Evolutionary conservation across 176 grass and related monocot species (phyloP).

Genomic region (Phoenix dactylifera): DNA sequence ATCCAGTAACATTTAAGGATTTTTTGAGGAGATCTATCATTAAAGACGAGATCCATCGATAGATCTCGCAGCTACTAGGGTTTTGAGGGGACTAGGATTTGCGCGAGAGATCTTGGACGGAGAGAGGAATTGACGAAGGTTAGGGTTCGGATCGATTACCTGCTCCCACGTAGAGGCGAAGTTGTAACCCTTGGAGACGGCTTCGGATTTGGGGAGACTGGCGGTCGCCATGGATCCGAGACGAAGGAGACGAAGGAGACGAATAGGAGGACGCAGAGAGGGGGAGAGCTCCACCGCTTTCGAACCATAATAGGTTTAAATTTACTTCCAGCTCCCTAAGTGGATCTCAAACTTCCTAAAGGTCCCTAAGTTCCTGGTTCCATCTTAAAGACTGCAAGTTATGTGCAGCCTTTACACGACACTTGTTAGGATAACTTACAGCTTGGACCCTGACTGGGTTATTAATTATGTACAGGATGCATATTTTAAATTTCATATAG

Average conservation of each 20-base stretch:
- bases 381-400: too few relatives aligned
- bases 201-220: constrained; percentile 54
- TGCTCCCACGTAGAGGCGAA: constrained; percentile 88
- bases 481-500: too few relatives aligned
- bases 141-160: constrained; percentile 24
- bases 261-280: neutral
- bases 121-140: too few relatives aligned
- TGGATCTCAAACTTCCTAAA: too few relatives aligned
- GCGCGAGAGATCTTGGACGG: neutral
- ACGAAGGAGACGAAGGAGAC: neutral
- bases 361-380: too few relatives aligned
- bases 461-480: too few relatives aligned
- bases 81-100: neutral
- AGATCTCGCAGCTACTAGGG: constrained; percentile 6
- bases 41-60: constrained; percentile 3
- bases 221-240: constrained; percentile 22
- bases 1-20: constrained; percentile 3
- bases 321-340: too few relatives aligned
- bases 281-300: neutral
- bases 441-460: too few relatives aligned
- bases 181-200: constrained; percentile 84
- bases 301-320: too few relatives aligned
- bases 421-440: too few relatives aligned
- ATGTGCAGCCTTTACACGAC: too few relatives aligned
- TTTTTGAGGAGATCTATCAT: constrained; percentile 13